These are phyloP conservation scores for Xerocomus potaroensis DNA, from an alignment of 768 basidiomycete species.

Conservation along the genomic window DNA sequence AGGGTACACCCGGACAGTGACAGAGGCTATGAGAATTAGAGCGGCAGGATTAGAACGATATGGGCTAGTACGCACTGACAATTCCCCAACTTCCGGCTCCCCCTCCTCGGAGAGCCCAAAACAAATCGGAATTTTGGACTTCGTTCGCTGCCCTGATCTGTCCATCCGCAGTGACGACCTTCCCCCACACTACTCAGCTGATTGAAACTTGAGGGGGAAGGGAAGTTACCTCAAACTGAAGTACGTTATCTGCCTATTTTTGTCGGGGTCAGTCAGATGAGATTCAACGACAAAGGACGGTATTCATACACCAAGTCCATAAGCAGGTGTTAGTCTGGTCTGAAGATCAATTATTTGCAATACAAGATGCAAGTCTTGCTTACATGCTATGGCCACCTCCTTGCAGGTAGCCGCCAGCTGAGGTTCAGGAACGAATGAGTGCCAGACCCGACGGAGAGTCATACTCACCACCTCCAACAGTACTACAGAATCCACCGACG, in stretches of 20 bases:
- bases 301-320: constrained; percentile 38
- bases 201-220: not conserved
- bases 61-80: constrained; percentile 25
- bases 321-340: constrained; percentile 31
- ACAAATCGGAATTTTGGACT: constrained; percentile 42
- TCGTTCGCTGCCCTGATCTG: constrained; percentile 37
- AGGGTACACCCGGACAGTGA: constrained; percentile 13
- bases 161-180: constrained; percentile 41
- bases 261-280: not conserved
- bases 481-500: constrained; percentile 17
- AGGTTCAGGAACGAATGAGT: not conserved
- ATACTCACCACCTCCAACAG: constrained; percentile 16
- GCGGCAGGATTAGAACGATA: no score
- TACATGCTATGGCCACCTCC: constrained; percentile 45
- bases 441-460: no score
- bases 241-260: constrained; percentile 40
- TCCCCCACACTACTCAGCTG: not conserved
- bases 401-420: constrained; percentile 46
- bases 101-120: constrained; percentile 52
- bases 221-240: constrained; percentile 35
- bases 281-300: not conserved
- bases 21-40: constrained; percentile 12
- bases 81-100: constrained; percentile 52
- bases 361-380: not conserved
- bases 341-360: not conserved